Conservation (phyloP, 2,329 filamentous ascomycete genomes). For the Ophiosphaerella herpotricha region DNA sequence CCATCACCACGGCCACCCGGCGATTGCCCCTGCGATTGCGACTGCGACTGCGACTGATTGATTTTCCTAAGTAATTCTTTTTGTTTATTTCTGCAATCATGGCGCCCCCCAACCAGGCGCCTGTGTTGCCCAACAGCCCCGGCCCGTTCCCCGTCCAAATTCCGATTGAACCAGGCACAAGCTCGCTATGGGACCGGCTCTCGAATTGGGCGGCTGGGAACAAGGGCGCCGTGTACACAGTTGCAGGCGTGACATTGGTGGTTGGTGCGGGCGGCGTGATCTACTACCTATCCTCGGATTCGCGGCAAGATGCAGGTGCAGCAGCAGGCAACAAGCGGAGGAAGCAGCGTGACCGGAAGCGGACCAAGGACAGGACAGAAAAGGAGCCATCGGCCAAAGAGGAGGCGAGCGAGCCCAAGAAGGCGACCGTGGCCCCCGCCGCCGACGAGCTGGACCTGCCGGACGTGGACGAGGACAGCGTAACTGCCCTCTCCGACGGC, state of each 20-base stretch:
- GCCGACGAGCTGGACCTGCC: conserved; percentile 51
- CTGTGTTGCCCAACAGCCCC: conserved; percentile 36
- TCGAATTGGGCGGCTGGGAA: conserved; percentile 93
- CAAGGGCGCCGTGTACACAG: conserved; percentile 93
- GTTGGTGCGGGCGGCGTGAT: conserved; percentile 89
- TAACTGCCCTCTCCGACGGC: conserved; percentile 51
- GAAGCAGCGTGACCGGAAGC: conserved; percentile 87
- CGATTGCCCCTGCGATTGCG: too few species aligned
- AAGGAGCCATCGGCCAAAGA: conserved; percentile 56
- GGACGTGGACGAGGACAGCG: conserved; percentile 53
- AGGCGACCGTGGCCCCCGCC: conserved; percentile 42
- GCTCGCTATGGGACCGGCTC: conserved; percentile 85
- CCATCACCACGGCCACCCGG: not conserved
- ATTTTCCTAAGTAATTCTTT: not conserved
- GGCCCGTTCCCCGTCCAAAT: conserved; percentile 43
- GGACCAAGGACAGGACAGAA: conserved; percentile 73
- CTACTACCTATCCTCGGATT: conserved; percentile 75
- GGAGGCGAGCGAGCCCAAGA: conserved; percentile 36
- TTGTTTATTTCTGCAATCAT: conserved; percentile 19
- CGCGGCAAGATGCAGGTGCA: conserved; percentile 49
- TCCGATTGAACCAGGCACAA: conserved; percentile 55
- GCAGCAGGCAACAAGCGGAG: conserved; percentile 63
- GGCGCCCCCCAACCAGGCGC: conserved; percentile 33
- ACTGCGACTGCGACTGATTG: too few species aligned
- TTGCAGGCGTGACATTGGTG: conserved; percentile 90